These are phyloP conservation scores for Epichloe sylvatica DNA, from an alignment of 2,329 filamentous ascomycete genomes.

Conservation along the genomic window DNA sequence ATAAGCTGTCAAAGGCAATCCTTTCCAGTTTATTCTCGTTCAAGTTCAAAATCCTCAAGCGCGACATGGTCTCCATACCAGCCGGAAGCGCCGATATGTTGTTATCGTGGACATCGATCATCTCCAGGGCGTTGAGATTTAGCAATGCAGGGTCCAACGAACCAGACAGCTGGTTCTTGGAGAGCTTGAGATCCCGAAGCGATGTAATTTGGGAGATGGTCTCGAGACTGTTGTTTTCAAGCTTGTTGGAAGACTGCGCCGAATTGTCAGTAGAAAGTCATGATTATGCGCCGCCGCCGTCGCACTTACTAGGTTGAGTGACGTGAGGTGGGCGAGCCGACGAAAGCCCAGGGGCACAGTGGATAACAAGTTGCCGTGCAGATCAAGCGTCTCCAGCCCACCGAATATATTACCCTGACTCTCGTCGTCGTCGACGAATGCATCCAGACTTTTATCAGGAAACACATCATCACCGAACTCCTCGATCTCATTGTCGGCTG, in stretches of 20 bases:
- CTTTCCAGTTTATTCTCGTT: slow-evolving; percentile 62
- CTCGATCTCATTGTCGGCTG: slow-evolving; percentile 80
- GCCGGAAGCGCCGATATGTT: slow-evolving; percentile 57
- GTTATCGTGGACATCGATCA: slow-evolving; percentile 72
- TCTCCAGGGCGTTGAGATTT: slow-evolving; percentile 55
- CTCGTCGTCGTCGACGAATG: slow-evolving; percentile 48
- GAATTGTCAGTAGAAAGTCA: slow-evolving; percentile 9
- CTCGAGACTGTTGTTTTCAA: slow-evolving; percentile 58
- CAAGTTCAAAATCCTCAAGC: slow-evolving; percentile 64
- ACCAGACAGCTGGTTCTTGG: slow-evolving; percentile 61
- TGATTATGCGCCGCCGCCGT: neutral
- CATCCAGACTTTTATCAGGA: slow-evolving; percentile 51
- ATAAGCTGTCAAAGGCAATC: slow-evolving; percentile 56
- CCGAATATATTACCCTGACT: slow-evolving; percentile 63
- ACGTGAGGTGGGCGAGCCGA: slow-evolving; percentile 58
- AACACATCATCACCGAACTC: slow-evolving; percentile 61
- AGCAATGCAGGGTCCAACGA: slow-evolving; percentile 50
- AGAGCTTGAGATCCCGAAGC: slow-evolving; percentile 68
- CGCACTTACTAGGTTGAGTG: slow-evolving; percentile 59
- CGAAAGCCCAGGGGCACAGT: slow-evolving; percentile 63
- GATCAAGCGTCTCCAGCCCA: slow-evolving; percentile 64
- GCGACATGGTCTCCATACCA: slow-evolving; percentile 50
- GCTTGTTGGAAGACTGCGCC: slow-evolving; percentile 60
- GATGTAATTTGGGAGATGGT: slow-evolving; percentile 58
- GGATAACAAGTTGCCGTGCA: slow-evolving; percentile 71